These are phyloP conservation scores for Hymenoscyphus salicellus DNA, from an alignment of 2,329 filamentous ascomycete genomes.

Conservation along the genomic window DNA sequence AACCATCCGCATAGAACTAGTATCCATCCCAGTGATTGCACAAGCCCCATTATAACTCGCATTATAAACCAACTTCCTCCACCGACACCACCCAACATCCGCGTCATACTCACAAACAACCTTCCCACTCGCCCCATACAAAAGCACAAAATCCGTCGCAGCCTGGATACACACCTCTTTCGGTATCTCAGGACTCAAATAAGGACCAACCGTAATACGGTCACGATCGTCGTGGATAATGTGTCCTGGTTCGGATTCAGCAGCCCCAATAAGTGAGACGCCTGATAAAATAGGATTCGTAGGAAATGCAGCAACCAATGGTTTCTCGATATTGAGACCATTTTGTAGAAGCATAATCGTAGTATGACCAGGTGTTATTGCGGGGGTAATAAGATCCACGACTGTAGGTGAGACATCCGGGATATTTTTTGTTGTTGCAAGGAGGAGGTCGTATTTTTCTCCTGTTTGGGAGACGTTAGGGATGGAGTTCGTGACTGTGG, in stretches of 20 bases:
- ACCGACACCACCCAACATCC: constrained; percentile 26
- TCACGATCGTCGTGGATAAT: constrained; percentile 30
- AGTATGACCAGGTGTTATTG: constrained; percentile 27
- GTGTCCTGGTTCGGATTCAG: constrained; percentile 22
- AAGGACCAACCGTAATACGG: constrained; percentile 25
- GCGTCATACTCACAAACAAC: constrained; percentile 24
- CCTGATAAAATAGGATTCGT: constrained; percentile 28
- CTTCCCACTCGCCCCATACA: constrained; percentile 27
- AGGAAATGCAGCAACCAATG: constrained; percentile 26
- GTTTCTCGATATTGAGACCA: constrained; percentile 32
- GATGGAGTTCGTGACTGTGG: constrained; percentile 9
- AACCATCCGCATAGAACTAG: constrained; percentile 24
- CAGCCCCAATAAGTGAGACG: constrained; percentile 28
- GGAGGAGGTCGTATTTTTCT: constrained; percentile 26
- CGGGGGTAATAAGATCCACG: constrained; percentile 25
- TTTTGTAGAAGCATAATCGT: constrained; percentile 31
- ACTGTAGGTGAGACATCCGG: constrained; percentile 37
- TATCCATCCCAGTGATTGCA: constrained; percentile 28
- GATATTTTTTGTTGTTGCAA: constrained; percentile 31
- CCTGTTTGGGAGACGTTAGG: constrained; percentile 14
- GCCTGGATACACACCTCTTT: constrained; percentile 10
- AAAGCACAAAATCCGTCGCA: constrained; percentile 24
- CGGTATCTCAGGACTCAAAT: constrained; percentile 18
- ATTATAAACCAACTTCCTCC: constrained; percentile 32
- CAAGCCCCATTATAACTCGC: constrained; percentile 29